Conservation (phyloP, 2,329 filamentous ascomycete genomes). For the Fusarium nurragi region DNA sequence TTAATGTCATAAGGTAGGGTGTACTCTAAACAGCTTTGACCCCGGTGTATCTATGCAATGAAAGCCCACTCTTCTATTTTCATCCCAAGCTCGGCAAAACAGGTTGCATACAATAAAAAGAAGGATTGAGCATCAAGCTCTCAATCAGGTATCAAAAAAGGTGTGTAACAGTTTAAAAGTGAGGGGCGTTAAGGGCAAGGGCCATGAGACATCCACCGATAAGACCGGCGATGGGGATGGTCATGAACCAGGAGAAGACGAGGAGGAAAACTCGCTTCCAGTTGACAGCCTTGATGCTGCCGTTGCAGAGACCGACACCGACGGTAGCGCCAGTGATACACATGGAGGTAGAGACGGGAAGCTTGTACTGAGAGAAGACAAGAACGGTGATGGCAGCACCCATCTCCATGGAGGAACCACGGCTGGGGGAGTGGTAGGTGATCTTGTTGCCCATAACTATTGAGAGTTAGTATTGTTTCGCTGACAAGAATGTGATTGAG, state of each 20-base stretch:
- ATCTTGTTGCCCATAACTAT: conserved; percentile 83
- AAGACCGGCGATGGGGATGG: conserved; percentile 55
- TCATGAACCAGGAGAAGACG: conserved; percentile 68
- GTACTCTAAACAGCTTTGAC: conserved; percentile 7
- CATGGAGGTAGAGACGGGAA: conserved; percentile 81
- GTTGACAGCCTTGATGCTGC: conserved; percentile 76
- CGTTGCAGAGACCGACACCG: conserved; percentile 81
- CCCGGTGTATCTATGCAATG: conserved; percentile 22
- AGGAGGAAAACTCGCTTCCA: conserved; percentile 76
- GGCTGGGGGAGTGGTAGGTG: conserved; percentile 70
- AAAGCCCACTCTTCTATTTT: conserved; percentile 23
- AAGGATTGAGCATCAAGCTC: conserved; percentile 8
- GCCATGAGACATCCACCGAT: conserved; percentile 55
- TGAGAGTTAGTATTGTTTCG: conserved; percentile 20
- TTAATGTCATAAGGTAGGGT: conserved; percentile 29
- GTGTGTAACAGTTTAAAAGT: conserved; percentile 40
- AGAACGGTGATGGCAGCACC: conserved; percentile 80
- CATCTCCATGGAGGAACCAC: conserved; percentile 79
- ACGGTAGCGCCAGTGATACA: conserved; percentile 84
- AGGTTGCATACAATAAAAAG: conserved; percentile 1
- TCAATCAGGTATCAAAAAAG: conserved; percentile 12
- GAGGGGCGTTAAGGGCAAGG: conserved; percentile 53
- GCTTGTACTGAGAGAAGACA: conserved; percentile 77
- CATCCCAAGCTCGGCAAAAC: neutral
- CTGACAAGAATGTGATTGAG: fast-evolving